phyloP scores from a whole-genome alignment of 345 rosid genomes.

The Lenwebbia sp. region DNA sequence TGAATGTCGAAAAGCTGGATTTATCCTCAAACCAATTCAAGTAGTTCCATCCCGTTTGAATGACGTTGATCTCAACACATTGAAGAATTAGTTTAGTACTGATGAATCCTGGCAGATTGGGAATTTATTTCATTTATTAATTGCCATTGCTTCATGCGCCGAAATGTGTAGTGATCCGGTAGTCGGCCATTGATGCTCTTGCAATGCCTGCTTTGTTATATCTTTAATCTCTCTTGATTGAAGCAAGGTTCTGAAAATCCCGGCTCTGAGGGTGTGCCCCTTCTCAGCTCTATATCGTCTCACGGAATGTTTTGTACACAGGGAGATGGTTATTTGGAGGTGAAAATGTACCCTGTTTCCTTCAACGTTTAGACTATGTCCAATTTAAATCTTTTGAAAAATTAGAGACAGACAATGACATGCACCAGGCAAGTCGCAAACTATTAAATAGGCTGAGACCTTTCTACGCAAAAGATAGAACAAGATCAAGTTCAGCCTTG shows the following conservation, averaged over 20 bases:
- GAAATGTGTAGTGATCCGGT: not conserved
- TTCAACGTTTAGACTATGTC: too few relatives aligned
- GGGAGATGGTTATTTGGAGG: too few relatives aligned
- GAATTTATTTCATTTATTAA: not conserved
- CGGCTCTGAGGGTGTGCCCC: not conserved
- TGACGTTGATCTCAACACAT: conserved; percentile 31
- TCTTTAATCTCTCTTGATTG: too few relatives aligned
- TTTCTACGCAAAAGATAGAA: not conserved
- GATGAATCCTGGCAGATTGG: not conserved
- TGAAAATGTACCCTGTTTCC: too few relatives aligned
- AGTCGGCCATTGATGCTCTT: too few relatives aligned
- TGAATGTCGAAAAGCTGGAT: conserved; percentile 63
- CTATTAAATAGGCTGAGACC: not conserved
- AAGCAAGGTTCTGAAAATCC: not conserved
- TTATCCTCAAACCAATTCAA: conserved; percentile 45
- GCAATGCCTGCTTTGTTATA: not conserved
- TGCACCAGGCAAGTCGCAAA: not conserved
- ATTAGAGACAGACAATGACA: too few relatives aligned
- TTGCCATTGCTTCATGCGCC: not conserved
- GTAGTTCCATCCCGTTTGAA: conserved; percentile 40
- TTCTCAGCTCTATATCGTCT: too few relatives aligned
- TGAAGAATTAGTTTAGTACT: not conserved
- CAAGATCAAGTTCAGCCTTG: not conserved
- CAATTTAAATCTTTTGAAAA: too few relatives aligned
- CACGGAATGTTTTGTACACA: too few relatives aligned